Evolutionary conservation across 345 rosid species (phyloP), one percentile per base, ranked within the genome.

Genomic region (Lepidium africanum): DNA sequence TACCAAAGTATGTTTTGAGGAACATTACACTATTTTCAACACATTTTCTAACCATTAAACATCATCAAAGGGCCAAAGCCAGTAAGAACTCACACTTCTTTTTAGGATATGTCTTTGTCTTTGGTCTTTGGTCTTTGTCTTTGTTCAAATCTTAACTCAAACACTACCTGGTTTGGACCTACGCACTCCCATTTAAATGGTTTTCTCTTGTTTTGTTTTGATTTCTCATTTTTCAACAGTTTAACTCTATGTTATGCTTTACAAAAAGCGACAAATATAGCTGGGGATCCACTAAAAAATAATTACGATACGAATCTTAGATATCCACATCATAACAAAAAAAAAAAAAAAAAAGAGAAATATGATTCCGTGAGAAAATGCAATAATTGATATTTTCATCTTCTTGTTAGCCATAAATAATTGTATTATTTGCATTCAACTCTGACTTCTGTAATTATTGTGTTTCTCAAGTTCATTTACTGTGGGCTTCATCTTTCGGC

Each of bases 131-230:
- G 32, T 27, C 32, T 48, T 25, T 54, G 53, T 42, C 14, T 46
- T 50, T 62, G 48, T 62, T 69, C 60, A 41, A 43, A 60, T 19
- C 53, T 17, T 13, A 63, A 62, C 69, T 71, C 49, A 62, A 27
- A 45, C 62, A 52, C 45, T 52, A 71, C 75, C 56, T 71, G 75
- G 69, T 62, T 62, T 62, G 62, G 69, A 70, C 68, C 42, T 62
- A 52, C 33, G 33, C 33, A 30, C 61, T 42, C 33, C 23, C 62
- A 42, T 41, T 59, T 39, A 10, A 27, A 41, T 70, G 45, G 53
- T 52, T 60, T 30, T 41, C 60, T 6, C 36, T 59, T 43, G 7
- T 43, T 67, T 51, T 10, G 53, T 70, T 61, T 67, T 56, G 3
- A 33, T 43, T 51, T 56, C 47, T 54, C 41, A 65, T 41, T 38